phyloP scores from a whole-genome alignment of 768 basidiomycete species.

The Leccinum subgranulosum region DNA sequence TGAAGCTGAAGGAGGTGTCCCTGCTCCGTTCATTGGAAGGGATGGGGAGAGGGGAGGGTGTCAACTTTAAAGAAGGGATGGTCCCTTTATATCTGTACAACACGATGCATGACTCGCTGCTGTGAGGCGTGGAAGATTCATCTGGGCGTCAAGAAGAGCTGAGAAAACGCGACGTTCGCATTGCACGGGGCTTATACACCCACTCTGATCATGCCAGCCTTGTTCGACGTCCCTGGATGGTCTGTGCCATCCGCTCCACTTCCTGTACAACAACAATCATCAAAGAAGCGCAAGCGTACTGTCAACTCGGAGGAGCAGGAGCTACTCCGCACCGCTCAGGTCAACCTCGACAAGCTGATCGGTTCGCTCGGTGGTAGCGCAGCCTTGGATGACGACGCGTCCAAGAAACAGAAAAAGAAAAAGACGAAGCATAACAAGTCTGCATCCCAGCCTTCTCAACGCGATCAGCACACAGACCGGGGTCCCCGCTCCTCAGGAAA shows the following conservation, averaged over 20 bases:
- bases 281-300: slow-evolving; percentile 55
- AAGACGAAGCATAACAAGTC: slow-evolving; percentile 4
- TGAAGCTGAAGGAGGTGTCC: background rate
- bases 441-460: slow-evolving; percentile 2
- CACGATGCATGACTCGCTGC: slow-evolving; percentile 14
- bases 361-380: slow-evolving; percentile 38
- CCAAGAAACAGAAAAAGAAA: slow-evolving; percentile 19
- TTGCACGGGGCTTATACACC: background rate
- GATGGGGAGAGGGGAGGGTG: background rate
- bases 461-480: slow-evolving; percentile 5
- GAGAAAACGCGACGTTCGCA: slow-evolving; percentile 20
- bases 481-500: background rate
- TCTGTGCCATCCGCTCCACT: slow-evolving; percentile 45
- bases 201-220: slow-evolving; percentile 24
- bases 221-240: slow-evolving; percentile 74
- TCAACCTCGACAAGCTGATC: slow-evolving; percentile 62
- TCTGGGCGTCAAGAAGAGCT: background rate
- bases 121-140: slow-evolving; percentile 16
- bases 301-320: slow-evolving; percentile 34
- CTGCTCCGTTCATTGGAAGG: slow-evolving; percentile 9
- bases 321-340: slow-evolving; percentile 37
- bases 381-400: slow-evolving; percentile 21
- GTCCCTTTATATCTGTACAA: slow-evolving; percentile 15
- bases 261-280: slow-evolving; percentile 26
- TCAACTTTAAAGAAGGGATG: background rate